These are phyloP conservation scores for Bipolaris sorokiniana DNA, from an alignment of 2,329 filamentous ascomycete species.

Conservation along the genomic window DNA sequence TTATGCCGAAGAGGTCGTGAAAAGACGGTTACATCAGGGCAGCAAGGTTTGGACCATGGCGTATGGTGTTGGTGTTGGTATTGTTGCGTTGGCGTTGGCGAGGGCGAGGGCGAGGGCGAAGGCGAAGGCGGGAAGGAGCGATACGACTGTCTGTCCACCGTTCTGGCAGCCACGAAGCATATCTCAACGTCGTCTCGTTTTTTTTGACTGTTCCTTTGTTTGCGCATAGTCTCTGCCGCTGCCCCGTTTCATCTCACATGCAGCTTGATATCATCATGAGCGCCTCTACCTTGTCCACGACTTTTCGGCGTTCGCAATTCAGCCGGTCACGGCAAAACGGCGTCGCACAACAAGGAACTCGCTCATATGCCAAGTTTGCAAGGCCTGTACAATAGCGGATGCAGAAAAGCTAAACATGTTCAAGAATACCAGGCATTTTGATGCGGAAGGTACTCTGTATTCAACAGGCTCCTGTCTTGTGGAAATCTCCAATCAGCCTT, in stretches of 20 bases:
- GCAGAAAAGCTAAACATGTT: background rate
- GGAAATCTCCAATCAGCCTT: slow-evolving; percentile 11
- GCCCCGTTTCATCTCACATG: no score
- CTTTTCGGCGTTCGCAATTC: background rate
- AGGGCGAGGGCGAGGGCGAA: slow-evolving; percentile 1
- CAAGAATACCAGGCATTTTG: background rate
- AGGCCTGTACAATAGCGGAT: background rate
- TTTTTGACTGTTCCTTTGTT: background rate
- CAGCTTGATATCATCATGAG: background rate
- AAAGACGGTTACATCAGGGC: background rate
- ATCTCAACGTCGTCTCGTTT: slow-evolving; percentile 12
- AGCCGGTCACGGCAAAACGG: background rate
- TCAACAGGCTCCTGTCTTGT: slow-evolving; percentile 4
- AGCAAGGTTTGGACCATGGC: slow-evolving; percentile 1
- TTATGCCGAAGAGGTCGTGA: background rate
- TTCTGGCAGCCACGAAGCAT: slow-evolving; percentile 9
- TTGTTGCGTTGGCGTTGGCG: background rate
- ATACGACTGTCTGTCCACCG: slow-evolving; percentile 1
- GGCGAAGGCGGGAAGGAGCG: slow-evolving; percentile 13
- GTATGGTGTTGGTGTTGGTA: background rate
- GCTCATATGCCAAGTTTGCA: background rate
- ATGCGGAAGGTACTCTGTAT: slow-evolving; percentile 7
- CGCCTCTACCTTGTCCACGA: background rate
- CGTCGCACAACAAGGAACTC: background rate
- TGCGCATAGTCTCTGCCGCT: background rate